Conservation (phyloP, 1,139 yeast genomes). For the Taphrina sp. region DNA sequence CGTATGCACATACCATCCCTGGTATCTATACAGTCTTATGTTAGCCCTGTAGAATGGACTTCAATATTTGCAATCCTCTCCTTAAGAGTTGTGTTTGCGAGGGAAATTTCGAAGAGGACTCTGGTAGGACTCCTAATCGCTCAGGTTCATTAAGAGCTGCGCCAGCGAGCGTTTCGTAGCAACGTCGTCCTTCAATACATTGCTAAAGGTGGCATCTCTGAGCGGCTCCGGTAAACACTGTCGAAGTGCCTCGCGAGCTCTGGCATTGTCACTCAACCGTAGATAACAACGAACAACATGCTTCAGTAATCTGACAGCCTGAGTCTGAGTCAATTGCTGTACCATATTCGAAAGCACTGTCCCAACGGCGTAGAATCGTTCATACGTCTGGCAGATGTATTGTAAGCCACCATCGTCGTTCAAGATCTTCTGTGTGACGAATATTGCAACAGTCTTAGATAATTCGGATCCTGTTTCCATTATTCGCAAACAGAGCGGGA, state of each 20-base stretch:
- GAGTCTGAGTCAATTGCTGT: constrained; percentile 67
- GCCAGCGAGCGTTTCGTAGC: constrained; percentile 86
- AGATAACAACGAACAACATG: constrained; percentile 93
- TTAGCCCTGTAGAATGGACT: no score
- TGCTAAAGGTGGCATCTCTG: constrained; percentile 84
- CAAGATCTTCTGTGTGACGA: constrained; percentile 86
- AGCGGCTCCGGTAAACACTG: constrained; percentile 82
- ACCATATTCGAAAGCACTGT: constrained; percentile 87
- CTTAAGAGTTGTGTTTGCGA: no score
- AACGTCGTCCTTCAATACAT: constrained; percentile 76
- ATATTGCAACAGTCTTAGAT: constrained; percentile 93
- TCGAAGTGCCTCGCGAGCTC: constrained; percentile 84
- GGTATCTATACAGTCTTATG: no score
- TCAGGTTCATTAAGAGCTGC: constrained; percentile 71
- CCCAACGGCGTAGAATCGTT: constrained; percentile 90
- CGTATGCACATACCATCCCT: no score
- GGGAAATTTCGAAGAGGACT: no score
- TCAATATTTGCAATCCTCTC: no score
- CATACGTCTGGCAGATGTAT: constrained; percentile 92
- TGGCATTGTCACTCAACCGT: constrained; percentile 82
- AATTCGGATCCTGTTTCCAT: constrained; percentile 95
- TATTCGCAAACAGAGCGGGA: constrained; percentile 86
- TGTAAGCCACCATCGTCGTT: constrained; percentile 87
- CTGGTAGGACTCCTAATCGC: no score
- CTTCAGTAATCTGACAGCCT: constrained; percentile 78